phyloP scores from a whole-genome alignment of 768 basidiomycete genomes.

The Tylopilus rubrobrunneus region DNA sequence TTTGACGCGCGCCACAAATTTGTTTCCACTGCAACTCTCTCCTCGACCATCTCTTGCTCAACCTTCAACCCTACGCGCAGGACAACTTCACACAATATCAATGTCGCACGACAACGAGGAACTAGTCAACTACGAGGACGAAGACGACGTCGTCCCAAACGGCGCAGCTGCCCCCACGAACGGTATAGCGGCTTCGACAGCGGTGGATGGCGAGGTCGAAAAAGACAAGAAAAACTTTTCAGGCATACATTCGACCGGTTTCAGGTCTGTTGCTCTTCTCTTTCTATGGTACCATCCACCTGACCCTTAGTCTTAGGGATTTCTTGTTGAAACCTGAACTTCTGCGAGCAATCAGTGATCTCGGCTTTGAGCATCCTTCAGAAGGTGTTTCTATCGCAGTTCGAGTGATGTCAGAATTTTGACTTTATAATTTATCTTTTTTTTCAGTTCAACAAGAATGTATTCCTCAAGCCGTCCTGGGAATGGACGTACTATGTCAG shows the following conservation, averaged over 20 bases:
- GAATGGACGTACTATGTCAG: conserved; percentile 99
- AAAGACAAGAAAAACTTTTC: conserved; percentile 98
- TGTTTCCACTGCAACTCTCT: conserved; percentile 20
- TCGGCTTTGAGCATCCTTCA: conserved; percentile 99
- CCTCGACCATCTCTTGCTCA: conserved; percentile 14
- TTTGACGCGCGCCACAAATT: conserved; percentile 22
- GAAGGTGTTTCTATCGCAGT: conserved; percentile 60
- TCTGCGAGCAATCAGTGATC: conserved; percentile 94
- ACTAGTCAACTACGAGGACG: conserved; percentile 93
- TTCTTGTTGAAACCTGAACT: conserved; percentile 97
- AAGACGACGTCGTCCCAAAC: conserved; percentile 71
- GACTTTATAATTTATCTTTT: not conserved
- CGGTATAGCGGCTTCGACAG: conserved; percentile 45
- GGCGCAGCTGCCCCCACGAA: conserved; percentile 46
- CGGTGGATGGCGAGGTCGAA: conserved; percentile 50
- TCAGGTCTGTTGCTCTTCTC: conserved; percentile 59
- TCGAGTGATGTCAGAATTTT: not conserved
- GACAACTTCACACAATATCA: conserved; percentile 25
- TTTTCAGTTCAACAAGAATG: conserved; percentile 96
- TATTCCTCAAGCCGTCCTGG: conserved; percentile 98
- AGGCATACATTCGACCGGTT: conserved; percentile 99
- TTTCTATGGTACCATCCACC: not conserved
- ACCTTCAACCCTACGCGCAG: conserved; percentile 24
- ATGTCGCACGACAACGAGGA: conserved; percentile 90
- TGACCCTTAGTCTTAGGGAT: conserved; percentile 54